Conservation (phyloP, 768 basidiomycete species). For the Hygrophorus pudorinus region DNA sequence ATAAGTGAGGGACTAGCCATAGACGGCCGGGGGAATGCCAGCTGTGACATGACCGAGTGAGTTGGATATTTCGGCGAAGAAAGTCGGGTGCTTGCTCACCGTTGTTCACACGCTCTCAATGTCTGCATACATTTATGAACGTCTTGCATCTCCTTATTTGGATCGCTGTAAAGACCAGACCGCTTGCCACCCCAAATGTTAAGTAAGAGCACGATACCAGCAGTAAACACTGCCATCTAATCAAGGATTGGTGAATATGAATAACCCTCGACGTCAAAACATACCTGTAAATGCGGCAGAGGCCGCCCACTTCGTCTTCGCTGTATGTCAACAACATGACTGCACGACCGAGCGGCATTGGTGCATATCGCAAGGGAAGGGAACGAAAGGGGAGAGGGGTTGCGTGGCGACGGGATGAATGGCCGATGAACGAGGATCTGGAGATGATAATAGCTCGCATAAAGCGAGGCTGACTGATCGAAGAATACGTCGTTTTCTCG, state of each 20-base stretch:
- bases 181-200: conserved; percentile 56
- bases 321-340: conserved; percentile 64
- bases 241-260: neutral
- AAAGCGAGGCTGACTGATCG: conserved; percentile 52
- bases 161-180: conserved; percentile 34
- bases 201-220: conserved; percentile 48
- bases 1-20: conserved; percentile 18
- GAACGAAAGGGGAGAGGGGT: conserved; percentile 37
- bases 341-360: conserved; percentile 71
- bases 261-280: neutral
- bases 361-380: conserved; percentile 71
- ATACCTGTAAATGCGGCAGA: conserved; percentile 27
- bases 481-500: conserved; percentile 36
- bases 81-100: conserved; percentile 17
- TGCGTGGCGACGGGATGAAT: conserved; percentile 55
- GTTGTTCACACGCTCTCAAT: conserved; percentile 31
- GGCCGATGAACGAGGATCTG: conserved; percentile 73
- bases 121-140: conserved; percentile 50
- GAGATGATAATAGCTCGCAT: conserved; percentile 40
- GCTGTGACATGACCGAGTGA: conserved; percentile 13
- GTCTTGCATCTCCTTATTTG: conserved; percentile 44
- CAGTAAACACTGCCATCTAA: conserved; percentile 26
- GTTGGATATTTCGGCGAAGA: neutral
- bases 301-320: conserved; percentile 25
- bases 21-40: conserved; percentile 33